These are phyloP conservation scores for Teunomyces stri DNA, from an alignment of 805 yeast genomes.

Conservation along the genomic window DNA sequence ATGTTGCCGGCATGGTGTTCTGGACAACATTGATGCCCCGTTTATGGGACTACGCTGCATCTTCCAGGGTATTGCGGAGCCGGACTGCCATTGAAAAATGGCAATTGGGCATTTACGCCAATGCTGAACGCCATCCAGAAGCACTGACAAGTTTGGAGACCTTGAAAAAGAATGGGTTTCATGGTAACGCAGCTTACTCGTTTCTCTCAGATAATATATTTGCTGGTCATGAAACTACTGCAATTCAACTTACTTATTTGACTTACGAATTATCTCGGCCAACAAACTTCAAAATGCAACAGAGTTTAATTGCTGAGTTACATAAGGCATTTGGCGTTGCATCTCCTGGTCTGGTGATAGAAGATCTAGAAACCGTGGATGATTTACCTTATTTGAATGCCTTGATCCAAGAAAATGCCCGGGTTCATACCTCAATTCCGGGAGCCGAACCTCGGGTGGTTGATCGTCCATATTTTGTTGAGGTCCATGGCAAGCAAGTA, in stretches of 20 bases:
- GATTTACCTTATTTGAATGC: constrained; percentile 59
- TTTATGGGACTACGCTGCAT: constrained; percentile 50
- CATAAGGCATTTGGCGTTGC: constrained; percentile 31
- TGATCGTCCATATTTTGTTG: constrained; percentile 27
- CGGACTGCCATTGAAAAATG: constrained; percentile 43
- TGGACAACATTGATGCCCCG: constrained; percentile 62
- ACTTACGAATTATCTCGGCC: constrained; percentile 59
- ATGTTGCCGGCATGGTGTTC: constrained; percentile 59
- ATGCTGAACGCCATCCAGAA: constrained; percentile 34
- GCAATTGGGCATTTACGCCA: constrained; percentile 36
- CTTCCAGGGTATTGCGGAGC: constrained; percentile 35
- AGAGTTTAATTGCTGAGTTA: constrained; percentile 47
- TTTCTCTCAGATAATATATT: constrained; percentile 60
- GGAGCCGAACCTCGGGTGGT: constrained; percentile 65
- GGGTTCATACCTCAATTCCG: constrained; percentile 70
- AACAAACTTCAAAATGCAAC: constrained; percentile 44
- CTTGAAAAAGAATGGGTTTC: constrained; percentile 29
- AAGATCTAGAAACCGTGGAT: constrained; percentile 45
- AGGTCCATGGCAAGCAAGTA: constrained; percentile 16
- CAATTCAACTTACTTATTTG: constrained; percentile 58
- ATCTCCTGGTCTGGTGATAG: constrained; percentile 16
- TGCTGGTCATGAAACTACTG: constrained; percentile 76
- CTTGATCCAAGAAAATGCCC: constrained; percentile 55
- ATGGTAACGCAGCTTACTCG: constrained; percentile 35
- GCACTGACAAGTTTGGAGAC: constrained; percentile 31